phyloP scores from a whole-genome alignment of 2,329 filamentous ascomycete genomes.

The Trichophyton equinum region DNA sequence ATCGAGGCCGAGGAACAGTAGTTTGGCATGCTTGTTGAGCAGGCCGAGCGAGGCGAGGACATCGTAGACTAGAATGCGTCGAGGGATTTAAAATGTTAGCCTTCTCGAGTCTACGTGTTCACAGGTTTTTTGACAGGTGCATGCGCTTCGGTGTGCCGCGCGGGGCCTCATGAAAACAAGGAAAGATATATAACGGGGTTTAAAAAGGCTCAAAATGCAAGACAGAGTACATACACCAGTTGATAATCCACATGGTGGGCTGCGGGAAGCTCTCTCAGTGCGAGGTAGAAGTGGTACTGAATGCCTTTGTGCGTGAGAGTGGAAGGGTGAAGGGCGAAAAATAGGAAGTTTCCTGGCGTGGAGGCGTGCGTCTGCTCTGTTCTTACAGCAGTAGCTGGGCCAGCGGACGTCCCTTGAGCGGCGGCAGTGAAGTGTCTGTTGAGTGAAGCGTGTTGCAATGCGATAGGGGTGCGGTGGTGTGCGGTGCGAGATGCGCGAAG shows the following conservation, averaged over 20 bases:
- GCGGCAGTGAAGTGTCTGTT: neutral
- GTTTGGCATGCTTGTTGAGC: slow-evolving; percentile 91
- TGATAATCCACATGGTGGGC: slow-evolving; percentile 74
- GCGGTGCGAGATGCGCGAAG: neutral
- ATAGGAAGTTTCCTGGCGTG: neutral
- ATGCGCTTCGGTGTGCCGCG: neutral
- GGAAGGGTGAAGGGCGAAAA: neutral
- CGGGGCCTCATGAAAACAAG: neutral
- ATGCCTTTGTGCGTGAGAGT: neutral
- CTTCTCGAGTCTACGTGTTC: slow-evolving; percentile 3
- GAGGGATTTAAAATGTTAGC: too few relatives aligned
- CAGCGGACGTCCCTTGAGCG: neutral
- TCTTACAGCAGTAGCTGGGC: neutral
- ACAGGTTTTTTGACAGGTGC: neutral
- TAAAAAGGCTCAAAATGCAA: neutral
- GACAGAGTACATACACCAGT: slow-evolving; percentile 64
- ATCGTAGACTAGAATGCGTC: slow-evolving; percentile 60
- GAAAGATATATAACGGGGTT: neutral
- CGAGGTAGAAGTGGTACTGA: neutral
- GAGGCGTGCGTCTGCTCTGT: neutral
- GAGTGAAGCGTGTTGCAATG: neutral
- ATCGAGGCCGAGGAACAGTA: slow-evolving; percentile 83
- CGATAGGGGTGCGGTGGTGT: neutral
- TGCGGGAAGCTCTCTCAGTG: neutral
- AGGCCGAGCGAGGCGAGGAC: slow-evolving; percentile 75